A percentile compares a stretch with the other conserved stretches of the same genome.
phyloP scores from a whole-genome alignment of 805 yeast species.

The Priceomyces carsonii region DNA sequence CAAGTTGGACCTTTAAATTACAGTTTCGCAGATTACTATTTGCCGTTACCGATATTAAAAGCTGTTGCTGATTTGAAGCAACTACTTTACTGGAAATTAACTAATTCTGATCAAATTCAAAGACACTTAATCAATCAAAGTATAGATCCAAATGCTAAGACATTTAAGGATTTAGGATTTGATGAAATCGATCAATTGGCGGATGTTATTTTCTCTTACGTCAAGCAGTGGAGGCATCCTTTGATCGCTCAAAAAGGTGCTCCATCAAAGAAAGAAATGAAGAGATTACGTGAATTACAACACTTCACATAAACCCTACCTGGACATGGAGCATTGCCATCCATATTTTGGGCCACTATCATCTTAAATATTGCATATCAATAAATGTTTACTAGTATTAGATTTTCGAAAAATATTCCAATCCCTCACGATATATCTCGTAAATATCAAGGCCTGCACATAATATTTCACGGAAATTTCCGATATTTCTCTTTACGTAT shows the following conservation, averaged over 20 bases:
- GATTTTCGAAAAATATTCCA: too few relatives aligned
- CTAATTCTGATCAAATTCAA: conserved; percentile 72
- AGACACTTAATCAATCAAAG: conserved; percentile 70
- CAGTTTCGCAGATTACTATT: conserved; percentile 40
- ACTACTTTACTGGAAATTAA: conserved; percentile 45
- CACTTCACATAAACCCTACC: conserved; percentile 34
- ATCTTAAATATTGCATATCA: conserved; percentile 3
- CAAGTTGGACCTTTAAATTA: conserved; percentile 47
- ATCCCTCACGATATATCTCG: too few relatives aligned
- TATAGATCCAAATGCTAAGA: conserved; percentile 58
- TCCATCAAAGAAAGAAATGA: conserved; percentile 39
- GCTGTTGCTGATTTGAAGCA: conserved; percentile 46
- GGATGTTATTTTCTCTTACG: conserved; percentile 45
- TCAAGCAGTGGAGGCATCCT: conserved; percentile 52
- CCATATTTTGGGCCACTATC: too few relatives aligned
- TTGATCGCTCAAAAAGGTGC: conserved; percentile 48
- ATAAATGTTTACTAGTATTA: conserved; percentile 1
- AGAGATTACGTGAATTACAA: conserved; percentile 45
- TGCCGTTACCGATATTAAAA: conserved; percentile 49
- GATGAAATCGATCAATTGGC: conserved; percentile 41
- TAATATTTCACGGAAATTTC: too few relatives aligned
- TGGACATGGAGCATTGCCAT: background rate
- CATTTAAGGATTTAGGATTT: conserved; percentile 73
- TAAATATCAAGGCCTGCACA: too few relatives aligned
- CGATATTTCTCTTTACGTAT: too few relatives aligned